phyloP scores from a whole-genome alignment of 371 early-diverging fungal genomes.

The Capillidium heterosporum region DNA sequence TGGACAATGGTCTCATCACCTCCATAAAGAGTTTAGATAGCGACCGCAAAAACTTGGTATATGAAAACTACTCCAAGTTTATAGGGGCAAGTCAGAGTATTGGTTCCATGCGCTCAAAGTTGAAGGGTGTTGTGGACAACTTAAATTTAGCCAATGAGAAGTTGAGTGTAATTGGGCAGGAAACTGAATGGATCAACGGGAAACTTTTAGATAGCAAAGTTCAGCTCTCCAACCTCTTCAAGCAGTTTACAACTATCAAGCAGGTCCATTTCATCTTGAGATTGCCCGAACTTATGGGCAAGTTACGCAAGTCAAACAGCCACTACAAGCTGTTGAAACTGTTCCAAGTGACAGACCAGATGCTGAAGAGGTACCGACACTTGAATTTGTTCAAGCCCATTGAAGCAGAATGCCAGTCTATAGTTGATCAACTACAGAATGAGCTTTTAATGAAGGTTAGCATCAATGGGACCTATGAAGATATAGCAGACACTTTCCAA shows the following conservation, averaged over 20 bases:
- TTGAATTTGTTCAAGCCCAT: neutral
- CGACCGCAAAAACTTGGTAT: constrained; percentile 5
- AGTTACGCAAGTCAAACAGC: neutral
- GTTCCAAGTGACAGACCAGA: neutral
- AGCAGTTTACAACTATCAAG: neutral
- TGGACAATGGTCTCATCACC: neutral
- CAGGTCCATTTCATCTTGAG: neutral
- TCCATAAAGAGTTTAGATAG: neutral
- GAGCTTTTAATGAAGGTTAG: too few relatives aligned
- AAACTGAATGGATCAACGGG: neutral
- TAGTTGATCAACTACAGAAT: too few relatives aligned
- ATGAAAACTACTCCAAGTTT: constrained; percentile 2
- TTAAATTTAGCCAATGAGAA: neutral
- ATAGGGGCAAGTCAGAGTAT: neutral
- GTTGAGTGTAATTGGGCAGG: neutral
- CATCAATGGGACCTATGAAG: too few relatives aligned
- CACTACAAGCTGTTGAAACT: neutral
- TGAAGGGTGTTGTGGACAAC: neutral
- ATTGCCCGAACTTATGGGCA: neutral
- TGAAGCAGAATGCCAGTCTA: neutral
- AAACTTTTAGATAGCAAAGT: neutral
- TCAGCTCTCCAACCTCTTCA: neutral
- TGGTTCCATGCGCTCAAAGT: neutral
- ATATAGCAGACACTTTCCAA: too few relatives aligned
- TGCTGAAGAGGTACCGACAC: neutral